A percentile compares a stretch with the other conserved stretches of the same genome.
Conservation (phyloP, 768 basidiomycete species). For the Pluteus cervinus region DNA sequence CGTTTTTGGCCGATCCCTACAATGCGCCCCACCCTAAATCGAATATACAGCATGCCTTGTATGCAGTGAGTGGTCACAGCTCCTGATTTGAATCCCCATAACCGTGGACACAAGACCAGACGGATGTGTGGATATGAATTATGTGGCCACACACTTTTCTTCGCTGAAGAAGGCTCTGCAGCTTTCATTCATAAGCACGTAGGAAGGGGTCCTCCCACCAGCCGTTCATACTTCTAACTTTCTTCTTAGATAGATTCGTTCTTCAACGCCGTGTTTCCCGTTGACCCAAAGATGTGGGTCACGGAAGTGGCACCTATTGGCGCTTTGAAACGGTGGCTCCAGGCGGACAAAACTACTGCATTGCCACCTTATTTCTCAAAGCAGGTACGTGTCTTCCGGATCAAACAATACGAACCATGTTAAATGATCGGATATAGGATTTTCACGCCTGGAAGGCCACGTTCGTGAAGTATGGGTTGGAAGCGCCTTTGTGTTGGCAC, state of each 20-base stretch:
- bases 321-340: conserved; percentile 21
- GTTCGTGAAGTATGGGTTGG: conserved; percentile 8
- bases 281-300: conserved; percentile 20
- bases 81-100: neutral
- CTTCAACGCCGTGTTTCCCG: conserved; percentile 1
- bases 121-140: conserved; percentile 9
- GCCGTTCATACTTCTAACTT: too few relatives aligned
- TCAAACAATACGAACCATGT: too few relatives aligned
- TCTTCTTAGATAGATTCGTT: conserved; percentile 23
- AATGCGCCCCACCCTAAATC: conserved; percentile 18
- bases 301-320: conserved; percentile 20
- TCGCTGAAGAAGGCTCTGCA: conserved; percentile 25
- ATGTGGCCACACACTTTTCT: conserved; percentile 23
- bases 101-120: too few relatives aligned
- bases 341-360: conserved; percentile 15
- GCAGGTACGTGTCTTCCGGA: too few relatives aligned
- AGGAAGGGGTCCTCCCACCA: too few relatives aligned
- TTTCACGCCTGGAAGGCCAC: too few relatives aligned
- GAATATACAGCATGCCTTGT: conserved; percentile 14
- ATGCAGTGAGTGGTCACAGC: conserved; percentile 7
- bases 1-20: conserved; percentile 32
- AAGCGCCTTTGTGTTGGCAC: conserved; percentile 10
- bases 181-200: too few relatives aligned
- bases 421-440: too few relatives aligned
- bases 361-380: conserved; percentile 18